A percentile compares a stretch with the other conserved stretches of the same genome.
phyloP scores from a whole-genome alignment of 306 rosid species.

The Elaeagnus macrophylla region DNA sequence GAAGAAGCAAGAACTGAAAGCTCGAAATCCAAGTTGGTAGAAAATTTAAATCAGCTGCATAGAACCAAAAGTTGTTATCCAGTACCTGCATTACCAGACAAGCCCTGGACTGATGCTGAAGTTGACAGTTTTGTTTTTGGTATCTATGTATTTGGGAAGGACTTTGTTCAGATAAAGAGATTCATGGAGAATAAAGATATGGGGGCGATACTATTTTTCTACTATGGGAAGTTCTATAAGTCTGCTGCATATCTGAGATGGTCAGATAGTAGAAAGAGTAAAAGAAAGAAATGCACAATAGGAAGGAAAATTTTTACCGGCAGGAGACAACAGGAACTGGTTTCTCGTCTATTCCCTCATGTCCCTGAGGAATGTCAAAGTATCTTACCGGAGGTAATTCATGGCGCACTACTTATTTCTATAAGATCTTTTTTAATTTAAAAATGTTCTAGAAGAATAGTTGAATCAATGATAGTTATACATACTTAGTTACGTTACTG shows the following conservation, averaged over 20 bases:
- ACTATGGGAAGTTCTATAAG: conserved; percentile 66
- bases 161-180: conserved; percentile 42
- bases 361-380: conserved; percentile 41
- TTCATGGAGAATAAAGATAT: conserved; percentile 46
- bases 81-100: conserved; percentile 33
- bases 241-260: conserved; percentile 50
- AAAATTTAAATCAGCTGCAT: conserved; percentile 9
- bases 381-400: conserved; percentile 51
- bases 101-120: conserved; percentile 54
- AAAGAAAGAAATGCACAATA: conserved; percentile 40
- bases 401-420: conserved; percentile 1
- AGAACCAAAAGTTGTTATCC: conserved; percentile 19
- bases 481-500: no score
- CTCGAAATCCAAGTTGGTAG: conserved; percentile 12
- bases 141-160: conserved; percentile 70
- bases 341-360: conserved; percentile 53
- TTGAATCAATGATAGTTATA: conserved; percentile 5
- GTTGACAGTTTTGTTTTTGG: conserved; percentile 54
- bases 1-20: conserved; percentile 15
- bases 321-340: conserved; percentile 53
- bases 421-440: no score
- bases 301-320: conserved; percentile 60
- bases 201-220: conserved; percentile 60
- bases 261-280: conserved; percentile 46
- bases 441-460: neutral